These are phyloP conservation scores for Pulveroboletus sp. DNA, from an alignment of 768 basidiomycete genomes.

Conservation along the genomic window DNA sequence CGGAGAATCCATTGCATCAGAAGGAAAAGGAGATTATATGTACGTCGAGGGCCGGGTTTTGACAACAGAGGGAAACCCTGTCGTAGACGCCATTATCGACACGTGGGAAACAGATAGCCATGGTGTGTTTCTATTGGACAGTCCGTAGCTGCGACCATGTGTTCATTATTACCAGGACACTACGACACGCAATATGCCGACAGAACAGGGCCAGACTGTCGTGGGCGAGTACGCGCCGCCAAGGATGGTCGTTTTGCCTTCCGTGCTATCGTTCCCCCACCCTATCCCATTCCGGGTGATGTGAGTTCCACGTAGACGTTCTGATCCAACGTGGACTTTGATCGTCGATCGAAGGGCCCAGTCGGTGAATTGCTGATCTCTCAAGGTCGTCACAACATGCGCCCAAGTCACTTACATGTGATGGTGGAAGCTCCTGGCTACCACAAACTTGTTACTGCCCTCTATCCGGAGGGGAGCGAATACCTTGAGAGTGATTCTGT, in stretches of 20 bases:
- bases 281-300: constrained; percentile 78
- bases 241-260: constrained; percentile 67
- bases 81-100: constrained; percentile 65
- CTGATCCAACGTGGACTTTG: constrained; percentile 5
- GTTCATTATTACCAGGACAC: constrained; percentile 10
- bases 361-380: constrained; percentile 58
- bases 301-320: constrained; percentile 29
- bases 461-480: constrained; percentile 70
- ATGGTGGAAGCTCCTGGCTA: constrained; percentile 70
- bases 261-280: constrained; percentile 64
- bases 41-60: constrained; percentile 72
- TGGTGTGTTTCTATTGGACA: constrained; percentile 39
- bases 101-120: constrained; percentile 81
- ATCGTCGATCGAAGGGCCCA: constrained; percentile 48
- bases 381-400: constrained; percentile 68
- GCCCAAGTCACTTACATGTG: constrained; percentile 81
- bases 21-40: constrained; percentile 84
- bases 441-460: constrained; percentile 67
- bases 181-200: constrained; percentile 54
- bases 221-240: constrained; percentile 59
- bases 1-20: constrained; percentile 80
- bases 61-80: constrained; percentile 56
- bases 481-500: constrained; percentile 72
- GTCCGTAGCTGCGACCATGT: constrained; percentile 22
- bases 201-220: constrained; percentile 63